Base-by-base conservation (phyloP, 352 stramenopile genomes). In the Pythium oligandrum region DNA sequence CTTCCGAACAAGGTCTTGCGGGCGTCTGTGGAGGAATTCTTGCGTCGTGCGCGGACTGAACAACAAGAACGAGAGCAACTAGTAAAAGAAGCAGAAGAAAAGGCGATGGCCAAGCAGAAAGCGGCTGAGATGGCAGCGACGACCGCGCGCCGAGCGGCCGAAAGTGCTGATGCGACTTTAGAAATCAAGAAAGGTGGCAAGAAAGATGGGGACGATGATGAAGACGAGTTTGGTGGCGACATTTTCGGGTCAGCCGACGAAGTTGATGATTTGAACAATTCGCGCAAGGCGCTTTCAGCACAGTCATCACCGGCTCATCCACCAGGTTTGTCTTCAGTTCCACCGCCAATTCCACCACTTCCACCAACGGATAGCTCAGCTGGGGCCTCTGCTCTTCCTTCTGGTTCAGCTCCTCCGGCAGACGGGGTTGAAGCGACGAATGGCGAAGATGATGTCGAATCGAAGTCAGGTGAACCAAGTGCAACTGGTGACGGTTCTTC, bases 141-240 rank as follows among this genome's bases (percentile, higher is more conserved):
- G 46, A 72, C 75, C n/a, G 55, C 70, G 6, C 69, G 81, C 36
- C 73, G 80, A 9, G 64, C 74, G 2, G 82, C 74, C 2, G 78
- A 90, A 37, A 90, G 68, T n/a, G 83, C 83, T 3, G 83, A 93
- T 53, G 82, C 80, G n/a, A 88, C 78, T 8, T 49, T 94, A 4
- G 83, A 91, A 43, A 94, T 93, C 51, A 94, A 92, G 54, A 91
- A 90, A 46, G 67, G 51, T 37, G 53, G 68, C n/a, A 91, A 87
- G 60, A 92, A 92, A 47, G 71, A 84, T 5, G 68, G 70, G 35
- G 72, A 79, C 6, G 82, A 88, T 3, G 75, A 75, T 2, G 83
- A 94, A 54, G 83, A 94, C 55, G 83, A 91, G 55, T 91, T 94
- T 59, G 83, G 83, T 5, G 83, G 83, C 11, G 83, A 94, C 59